These are phyloP conservation scores for Panicum hallii DNA, from an alignment of 202 grass and related monocot species.

Conservation along the genomic window DNA sequence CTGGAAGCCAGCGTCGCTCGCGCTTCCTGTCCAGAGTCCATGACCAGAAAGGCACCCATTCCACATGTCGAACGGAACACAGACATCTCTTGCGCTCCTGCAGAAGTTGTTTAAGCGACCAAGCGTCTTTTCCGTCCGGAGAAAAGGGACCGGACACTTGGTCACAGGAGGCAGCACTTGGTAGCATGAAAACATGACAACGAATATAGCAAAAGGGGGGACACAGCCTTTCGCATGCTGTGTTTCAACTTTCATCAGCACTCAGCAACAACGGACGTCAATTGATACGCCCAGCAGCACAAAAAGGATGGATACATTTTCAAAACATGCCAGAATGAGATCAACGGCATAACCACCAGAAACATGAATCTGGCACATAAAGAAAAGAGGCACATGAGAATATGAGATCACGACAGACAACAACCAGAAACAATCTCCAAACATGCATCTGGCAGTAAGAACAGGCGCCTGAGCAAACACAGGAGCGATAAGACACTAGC, in stretches of 20 bases:
- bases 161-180: not conserved
- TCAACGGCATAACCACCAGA: not conserved
- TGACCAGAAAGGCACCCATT: not conserved
- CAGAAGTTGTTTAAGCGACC: not conserved
- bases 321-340: not conserved
- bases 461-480: not conserved
- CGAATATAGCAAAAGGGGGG: not conserved
- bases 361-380: not conserved
- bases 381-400: no score
- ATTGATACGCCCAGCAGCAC: not conserved
- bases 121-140: not conserved
- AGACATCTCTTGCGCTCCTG: not conserved
- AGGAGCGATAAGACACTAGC: not conserved
- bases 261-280: not conserved
- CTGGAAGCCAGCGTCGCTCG: not conserved
- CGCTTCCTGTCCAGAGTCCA: not conserved
- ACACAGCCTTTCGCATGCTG: not conserved
- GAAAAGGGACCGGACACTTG: not conserved
- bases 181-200: not conserved
- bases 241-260: not conserved
- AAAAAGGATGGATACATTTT: not conserved
- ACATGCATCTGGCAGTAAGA: not conserved
- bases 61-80: not conserved
- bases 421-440: not conserved
- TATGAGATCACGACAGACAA: not conserved